These are phyloP conservation scores for Hanseniaspora taiwanica DNA, from an alignment of 805 yeast genomes.

Conservation along the genomic window DNA sequence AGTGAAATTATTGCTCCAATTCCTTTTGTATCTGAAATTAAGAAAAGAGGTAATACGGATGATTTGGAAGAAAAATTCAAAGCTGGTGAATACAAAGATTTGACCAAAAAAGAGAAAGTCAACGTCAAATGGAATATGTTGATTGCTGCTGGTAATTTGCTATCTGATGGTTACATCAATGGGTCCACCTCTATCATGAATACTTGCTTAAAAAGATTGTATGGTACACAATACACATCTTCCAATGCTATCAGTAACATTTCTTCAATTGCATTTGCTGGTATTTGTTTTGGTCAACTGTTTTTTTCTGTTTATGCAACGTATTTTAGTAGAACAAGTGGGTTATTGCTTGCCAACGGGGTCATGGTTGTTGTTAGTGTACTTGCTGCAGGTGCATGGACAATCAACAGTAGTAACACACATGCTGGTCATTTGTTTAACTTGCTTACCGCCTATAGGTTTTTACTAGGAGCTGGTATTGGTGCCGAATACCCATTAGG, in stretches of 20 bases:
- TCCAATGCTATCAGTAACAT: constrained; percentile 69
- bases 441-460: constrained; percentile 72
- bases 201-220: constrained; percentile 53
- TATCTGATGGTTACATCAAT: constrained; percentile 87
- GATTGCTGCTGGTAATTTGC: constrained; percentile 31
- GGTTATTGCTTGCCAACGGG: constrained; percentile 67
- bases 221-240: constrained; percentile 45
- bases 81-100: neutral
- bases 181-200: constrained; percentile 69
- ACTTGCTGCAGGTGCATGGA: constrained; percentile 80
- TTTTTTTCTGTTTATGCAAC: constrained; percentile 73
- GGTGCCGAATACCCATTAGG: constrained; percentile 88
- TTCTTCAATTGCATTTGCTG: constrained; percentile 79
- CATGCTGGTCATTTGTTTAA: constrained; percentile 65
- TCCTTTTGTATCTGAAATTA: neutral
- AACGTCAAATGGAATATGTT: neutral
- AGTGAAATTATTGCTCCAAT: neutral
- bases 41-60: neutral
- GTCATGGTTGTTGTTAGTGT: constrained; percentile 67
- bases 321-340: constrained; percentile 62
- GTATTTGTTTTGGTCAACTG: constrained; percentile 81
- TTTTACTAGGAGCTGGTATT: constrained; percentile 78
- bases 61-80: neutral
- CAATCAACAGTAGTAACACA: constrained; percentile 39
- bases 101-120: neutral